Conservation (phyloP, 139 green algal species). For the Desmodesmus armatus region DNA sequence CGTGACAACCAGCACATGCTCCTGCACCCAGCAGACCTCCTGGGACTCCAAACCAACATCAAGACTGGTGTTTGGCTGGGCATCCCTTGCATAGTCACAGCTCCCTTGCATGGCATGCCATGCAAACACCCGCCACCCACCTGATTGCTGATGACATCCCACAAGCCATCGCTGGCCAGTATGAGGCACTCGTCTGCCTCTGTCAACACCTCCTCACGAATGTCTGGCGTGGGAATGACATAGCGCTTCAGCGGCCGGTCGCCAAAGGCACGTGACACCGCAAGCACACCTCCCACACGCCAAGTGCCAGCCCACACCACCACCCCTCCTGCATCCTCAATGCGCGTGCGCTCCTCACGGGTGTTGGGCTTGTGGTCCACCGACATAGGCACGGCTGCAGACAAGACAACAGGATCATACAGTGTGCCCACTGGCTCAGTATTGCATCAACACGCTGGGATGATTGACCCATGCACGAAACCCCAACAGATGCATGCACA, state of each 20-base stretch:
- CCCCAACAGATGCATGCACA: too few species aligned
- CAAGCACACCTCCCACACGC: slow-evolving; percentile 94
- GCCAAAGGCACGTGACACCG: slow-evolving; percentile 95
- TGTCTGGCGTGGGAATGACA: slow-evolving; percentile 86
- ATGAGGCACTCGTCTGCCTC: slow-evolving; percentile 82
- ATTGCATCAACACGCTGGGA: too few species aligned
- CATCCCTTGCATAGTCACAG: too few species aligned
- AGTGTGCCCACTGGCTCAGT: too few species aligned
- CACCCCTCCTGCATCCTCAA: slow-evolving; percentile 91
- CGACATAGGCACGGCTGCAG: slow-evolving; percentile 69
- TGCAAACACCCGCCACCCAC: slow-evolving; percentile 18
- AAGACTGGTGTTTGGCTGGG: not conserved
- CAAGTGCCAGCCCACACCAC: slow-evolving; percentile 96
- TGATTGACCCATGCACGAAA: too few species aligned
- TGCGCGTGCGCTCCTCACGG: slow-evolving; percentile 88
- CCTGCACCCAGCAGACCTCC: not conserved
- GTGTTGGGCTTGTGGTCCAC: slow-evolving; percentile 97
- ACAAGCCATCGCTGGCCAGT: slow-evolving; percentile 93
- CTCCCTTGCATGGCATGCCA: too few species aligned
- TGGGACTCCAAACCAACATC: not conserved
- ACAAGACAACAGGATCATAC: not conserved
- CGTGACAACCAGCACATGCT: not conserved
- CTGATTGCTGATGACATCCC: slow-evolving; percentile 92
- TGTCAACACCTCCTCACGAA: slow-evolving; percentile 79
- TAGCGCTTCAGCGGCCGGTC: slow-evolving; percentile 93